A percentile compares a stretch with the other conserved stretches of the same genome.
Conservation (phyloP, 139 green algal genomes). For the Limnomonas spitsbergensis region DNA sequence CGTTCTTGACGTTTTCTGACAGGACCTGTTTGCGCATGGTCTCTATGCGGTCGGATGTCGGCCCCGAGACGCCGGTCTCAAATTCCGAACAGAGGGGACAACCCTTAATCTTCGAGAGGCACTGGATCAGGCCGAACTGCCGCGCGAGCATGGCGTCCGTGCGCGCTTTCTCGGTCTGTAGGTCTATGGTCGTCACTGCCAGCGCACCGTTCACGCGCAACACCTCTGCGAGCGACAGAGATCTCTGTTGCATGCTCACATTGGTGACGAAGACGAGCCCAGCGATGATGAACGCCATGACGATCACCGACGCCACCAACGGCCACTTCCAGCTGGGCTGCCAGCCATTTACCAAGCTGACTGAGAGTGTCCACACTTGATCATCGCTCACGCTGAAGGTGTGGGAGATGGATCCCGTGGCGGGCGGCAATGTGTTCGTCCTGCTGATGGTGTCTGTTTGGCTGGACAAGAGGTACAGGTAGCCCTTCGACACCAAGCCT, state of each 20-base stretch:
- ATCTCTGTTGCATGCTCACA: conserved; percentile 26
- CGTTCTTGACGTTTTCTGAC: background rate
- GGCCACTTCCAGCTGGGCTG: conserved; percentile 8
- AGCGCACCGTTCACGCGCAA: conserved; percentile 33
- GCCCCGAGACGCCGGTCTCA: conserved; percentile 15
- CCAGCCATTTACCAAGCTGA: conserved; percentile 1
- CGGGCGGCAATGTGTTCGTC: too few relatives aligned
- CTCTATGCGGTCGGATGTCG: conserved; percentile 4
- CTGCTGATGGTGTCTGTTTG: too few relatives aligned
- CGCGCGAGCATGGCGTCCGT: background rate
- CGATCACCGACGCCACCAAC: conserved; percentile 31
- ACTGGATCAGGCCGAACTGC: background rate
- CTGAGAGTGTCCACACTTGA: background rate
- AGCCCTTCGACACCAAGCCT: background rate
- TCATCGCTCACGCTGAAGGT: background rate
- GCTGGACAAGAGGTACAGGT: background rate
- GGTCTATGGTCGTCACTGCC: conserved; percentile 31
- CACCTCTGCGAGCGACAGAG: conserved; percentile 28
- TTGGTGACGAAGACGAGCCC: conserved; percentile 30
- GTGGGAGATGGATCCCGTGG: too few relatives aligned
- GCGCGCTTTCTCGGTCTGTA: background rate
- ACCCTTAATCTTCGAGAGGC: conserved; percentile 21
- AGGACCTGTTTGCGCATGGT: background rate
- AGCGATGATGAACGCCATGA: conserved; percentile 27
- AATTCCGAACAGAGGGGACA: conserved; percentile 42